Evolutionary conservation across 805 yeast species (phyloP).

Genomic region (Metschnikowia peoriensis): DNA sequence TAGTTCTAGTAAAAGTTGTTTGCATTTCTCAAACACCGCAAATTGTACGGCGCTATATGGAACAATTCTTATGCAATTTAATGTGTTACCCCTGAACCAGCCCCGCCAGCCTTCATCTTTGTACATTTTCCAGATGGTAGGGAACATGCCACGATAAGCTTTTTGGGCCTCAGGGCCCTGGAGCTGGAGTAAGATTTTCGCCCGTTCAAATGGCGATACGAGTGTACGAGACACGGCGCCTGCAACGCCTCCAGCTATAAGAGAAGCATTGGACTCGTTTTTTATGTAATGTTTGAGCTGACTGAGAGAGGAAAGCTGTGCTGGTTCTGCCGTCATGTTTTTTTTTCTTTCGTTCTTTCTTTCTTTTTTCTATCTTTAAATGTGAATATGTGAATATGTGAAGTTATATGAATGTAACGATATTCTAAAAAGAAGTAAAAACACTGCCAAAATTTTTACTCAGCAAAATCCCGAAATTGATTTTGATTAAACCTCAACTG

Average conservation of each 20-base stretch:
- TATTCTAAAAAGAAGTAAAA: too few species aligned
- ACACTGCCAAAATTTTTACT: too few species aligned
- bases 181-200: conserved; percentile 86
- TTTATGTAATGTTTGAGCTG: conserved; percentile 27
- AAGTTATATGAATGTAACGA: too few species aligned
- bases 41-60: conserved; percentile 96
- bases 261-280: conserved; percentile 57
- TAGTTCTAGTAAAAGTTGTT: conserved; percentile 33
- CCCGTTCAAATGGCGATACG: conserved; percentile 93
- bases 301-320: background rate
- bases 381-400: too few species aligned
- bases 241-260: conserved; percentile 70
- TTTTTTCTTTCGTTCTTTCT: background rate
- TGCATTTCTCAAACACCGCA: conserved; percentile 71
- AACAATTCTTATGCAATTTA: conserved; percentile 84
- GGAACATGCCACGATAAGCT: conserved; percentile 64
- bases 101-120: conserved; percentile 91
- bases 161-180: conserved; percentile 62
- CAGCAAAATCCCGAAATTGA: too few species aligned
- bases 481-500: too few species aligned
- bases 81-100: conserved; percentile 83
- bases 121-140: conserved; percentile 77
- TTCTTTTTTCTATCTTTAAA: too few species aligned
- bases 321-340: background rate
- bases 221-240: conserved; percentile 86